Conservation (phyloP, 176 grass and related monocot genomes). For the Triticum urartu region DNA sequence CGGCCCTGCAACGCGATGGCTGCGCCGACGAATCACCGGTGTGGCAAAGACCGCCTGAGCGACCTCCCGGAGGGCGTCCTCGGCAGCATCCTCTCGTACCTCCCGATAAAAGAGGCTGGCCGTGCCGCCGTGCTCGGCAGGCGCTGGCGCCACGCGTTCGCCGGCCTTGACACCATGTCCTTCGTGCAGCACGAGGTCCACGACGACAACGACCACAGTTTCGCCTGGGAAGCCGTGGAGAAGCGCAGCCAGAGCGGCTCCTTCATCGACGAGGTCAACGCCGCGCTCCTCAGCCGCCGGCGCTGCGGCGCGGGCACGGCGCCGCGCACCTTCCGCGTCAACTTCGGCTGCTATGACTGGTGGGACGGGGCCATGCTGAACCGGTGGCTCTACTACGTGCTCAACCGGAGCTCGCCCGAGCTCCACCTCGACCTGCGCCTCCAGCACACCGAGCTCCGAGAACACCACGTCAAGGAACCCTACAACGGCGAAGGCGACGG, state of each 20-base stretch:
- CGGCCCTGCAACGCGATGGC: neutral
- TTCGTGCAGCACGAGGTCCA: neutral
- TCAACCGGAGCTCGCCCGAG: neutral
- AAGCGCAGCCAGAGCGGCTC: neutral
- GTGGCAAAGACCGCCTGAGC: neutral
- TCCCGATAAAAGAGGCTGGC: neutral
- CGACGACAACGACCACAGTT: neutral
- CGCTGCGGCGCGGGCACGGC: neutral
- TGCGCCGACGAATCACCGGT: neutral
- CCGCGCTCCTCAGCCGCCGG: neutral
- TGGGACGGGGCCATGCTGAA: neutral
- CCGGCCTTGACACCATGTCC: neutral
- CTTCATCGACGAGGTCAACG: neutral
- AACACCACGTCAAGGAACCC: neutral
- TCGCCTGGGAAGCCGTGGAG: neutral
- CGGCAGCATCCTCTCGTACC: too few relatives aligned
- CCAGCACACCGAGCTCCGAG: neutral
- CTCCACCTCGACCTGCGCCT: conserved; percentile 8
- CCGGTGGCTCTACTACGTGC: neutral
- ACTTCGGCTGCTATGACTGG: neutral
- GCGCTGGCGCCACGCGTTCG: neutral
- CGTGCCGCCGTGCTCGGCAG: neutral
- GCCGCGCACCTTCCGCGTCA: neutral
- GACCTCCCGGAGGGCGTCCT: neutral
- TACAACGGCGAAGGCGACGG: neutral